Percentiles rank a stretch among this genome's conserved stretches.
Conservation (phyloP, 208 protist genomes). For the Trypanosomatidae sp. region DNA sequence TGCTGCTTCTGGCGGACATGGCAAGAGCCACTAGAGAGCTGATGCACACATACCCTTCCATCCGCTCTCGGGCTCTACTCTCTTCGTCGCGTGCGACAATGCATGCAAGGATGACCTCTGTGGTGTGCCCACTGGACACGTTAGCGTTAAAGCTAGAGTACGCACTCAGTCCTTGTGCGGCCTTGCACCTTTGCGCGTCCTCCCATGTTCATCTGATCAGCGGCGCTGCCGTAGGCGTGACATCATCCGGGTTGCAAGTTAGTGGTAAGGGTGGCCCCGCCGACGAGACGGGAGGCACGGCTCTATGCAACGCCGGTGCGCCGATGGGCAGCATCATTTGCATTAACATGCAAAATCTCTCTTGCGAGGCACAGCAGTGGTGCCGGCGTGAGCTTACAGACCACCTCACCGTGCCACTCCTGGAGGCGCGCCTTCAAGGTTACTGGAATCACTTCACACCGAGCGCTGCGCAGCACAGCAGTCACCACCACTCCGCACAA, state of each 20-base stretch:
- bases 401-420: neutral
- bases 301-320: neutral
- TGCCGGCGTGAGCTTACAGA: slow-evolving; percentile 16
- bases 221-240: neutral
- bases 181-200: slow-evolving; percentile 6
- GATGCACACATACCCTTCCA: slow-evolving; percentile 26
- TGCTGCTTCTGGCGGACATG: slow-evolving; percentile 9
- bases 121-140: slow-evolving; percentile 20
- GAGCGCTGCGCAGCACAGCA: neutral
- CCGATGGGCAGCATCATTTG: neutral
- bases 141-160: slow-evolving; percentile 20
- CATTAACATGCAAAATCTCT: slow-evolving; percentile 5
- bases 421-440: slow-evolving; percentile 12
- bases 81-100: neutral
- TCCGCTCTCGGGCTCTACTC: slow-evolving; percentile 7
- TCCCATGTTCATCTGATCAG: neutral
- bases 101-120: neutral
- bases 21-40: slow-evolving; percentile 16
- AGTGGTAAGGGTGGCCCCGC: neutral
- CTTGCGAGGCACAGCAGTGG: slow-evolving; percentile 14
- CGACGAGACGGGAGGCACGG: neutral
- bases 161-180: slow-evolving; percentile 18
- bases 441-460: slow-evolving; percentile 13
- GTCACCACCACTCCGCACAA: neutral
- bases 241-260: neutral